Base-by-base conservation (phyloP, 1,284 basidiomycete genomes). In the Moesziomyces globuligerus region DNA sequence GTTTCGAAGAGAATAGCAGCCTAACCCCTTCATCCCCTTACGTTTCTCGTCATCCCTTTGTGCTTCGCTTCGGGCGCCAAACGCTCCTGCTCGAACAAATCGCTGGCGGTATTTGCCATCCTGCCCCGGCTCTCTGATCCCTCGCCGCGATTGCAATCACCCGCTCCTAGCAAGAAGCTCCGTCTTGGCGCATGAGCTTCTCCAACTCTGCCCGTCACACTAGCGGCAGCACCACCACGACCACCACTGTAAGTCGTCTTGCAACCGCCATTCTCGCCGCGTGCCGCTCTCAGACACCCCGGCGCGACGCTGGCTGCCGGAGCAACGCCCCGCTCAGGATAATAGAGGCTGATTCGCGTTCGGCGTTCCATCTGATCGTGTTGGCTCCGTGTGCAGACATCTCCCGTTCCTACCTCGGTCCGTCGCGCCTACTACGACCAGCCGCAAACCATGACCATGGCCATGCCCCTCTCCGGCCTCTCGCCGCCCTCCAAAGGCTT, bases 401-500 rank as follows among this genome's bases (percentile, higher is more conserved):
- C 50, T 37, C 56, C 57, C 25, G 47, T 57, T 32, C 48, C 53
- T 21, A 61, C 34, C 49, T 55, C 54, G 8, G 57, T 55, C 23
- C 56, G 69, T 32, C 49, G 54, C n/a, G 50, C 62, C 13, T 59
- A 67, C 64, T 36, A 62, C 51, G 54, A 58, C 20, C 45, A 45
- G 15, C 45, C 51, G 29, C 52, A 55, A 34, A 43, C 39, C 32
- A 68, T 67, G 58, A 72, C 64, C 42, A 67, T 67, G 54, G 55
- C 69, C 9, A 62, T 72, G 52, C 69, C 69, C 5, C 49, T 72
- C 37, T 25, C 58, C 5, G 51, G 69, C 49, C 64, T 72, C 29
- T 72, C 69, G 55, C 69, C 69, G 45, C 69, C 69, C 32, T 60
- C 64, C n/a, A 72, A 72, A 52, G 69, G 69, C 28, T 72, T 67